These are phyloP conservation scores for Amoeboaphelidium protococcarum DNA, from an alignment of 371 early-diverging fungal species.

Conservation along the genomic window DNA sequence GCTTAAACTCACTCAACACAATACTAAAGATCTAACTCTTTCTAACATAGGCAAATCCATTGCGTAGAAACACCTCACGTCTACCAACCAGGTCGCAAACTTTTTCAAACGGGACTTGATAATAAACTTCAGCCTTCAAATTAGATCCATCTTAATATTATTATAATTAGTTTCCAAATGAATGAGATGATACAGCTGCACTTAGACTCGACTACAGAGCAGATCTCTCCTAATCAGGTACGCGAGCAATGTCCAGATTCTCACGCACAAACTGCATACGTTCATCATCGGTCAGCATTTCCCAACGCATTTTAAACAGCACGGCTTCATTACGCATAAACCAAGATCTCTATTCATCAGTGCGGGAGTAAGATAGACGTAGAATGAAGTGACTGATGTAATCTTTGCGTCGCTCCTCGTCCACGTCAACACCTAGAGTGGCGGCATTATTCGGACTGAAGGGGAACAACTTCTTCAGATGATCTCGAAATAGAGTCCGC, in stretches of 20 bases:
- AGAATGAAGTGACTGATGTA: conserved; percentile 76
- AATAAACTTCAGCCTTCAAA: neutral
- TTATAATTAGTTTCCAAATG: neutral
- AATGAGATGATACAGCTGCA: too few species aligned
- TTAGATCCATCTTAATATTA: neutral
- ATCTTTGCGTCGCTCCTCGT: conserved; percentile 61
- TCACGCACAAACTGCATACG: conserved; percentile 6
- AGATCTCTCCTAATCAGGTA: too few species aligned
- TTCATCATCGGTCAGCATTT: neutral
- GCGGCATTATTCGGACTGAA: conserved; percentile 19
- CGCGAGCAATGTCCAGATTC: conserved; percentile 3
- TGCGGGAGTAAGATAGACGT: conserved; percentile 53
- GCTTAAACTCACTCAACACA: conserved; percentile 45
- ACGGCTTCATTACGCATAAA: conserved; percentile 57
- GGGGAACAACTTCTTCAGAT: conserved; percentile 34
- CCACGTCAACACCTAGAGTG: conserved; percentile 7
- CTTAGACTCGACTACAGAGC: too few species aligned
- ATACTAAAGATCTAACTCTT: conserved; percentile 36
- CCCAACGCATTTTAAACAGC: conserved; percentile 32
- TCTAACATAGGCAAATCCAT: conserved; percentile 65
- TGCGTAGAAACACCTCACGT: conserved; percentile 36
- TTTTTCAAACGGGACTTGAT: conserved; percentile 52
- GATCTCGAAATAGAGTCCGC: conserved; percentile 22
- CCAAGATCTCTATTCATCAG: conserved; percentile 66
- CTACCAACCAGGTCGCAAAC: conserved; percentile 42